Conservation (phyloP, 202 grass and related monocot genomes). For the Bolboschoenoplectus hybrid region DNA sequence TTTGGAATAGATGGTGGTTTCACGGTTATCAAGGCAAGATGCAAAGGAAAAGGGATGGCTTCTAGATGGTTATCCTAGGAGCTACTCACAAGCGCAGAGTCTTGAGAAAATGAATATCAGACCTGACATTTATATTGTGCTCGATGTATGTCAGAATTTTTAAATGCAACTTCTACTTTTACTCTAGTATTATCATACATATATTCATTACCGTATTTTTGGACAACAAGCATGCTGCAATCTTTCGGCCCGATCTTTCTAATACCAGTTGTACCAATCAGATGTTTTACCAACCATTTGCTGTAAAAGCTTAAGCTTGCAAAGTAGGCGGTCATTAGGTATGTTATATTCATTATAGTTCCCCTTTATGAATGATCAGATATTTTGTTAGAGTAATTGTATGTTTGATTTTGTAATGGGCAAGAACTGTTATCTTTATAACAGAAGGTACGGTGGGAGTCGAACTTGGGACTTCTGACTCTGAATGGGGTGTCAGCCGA, state of each 20-base stretch:
- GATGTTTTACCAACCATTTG: neutral
- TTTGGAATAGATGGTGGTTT: slow-evolving; percentile 75
- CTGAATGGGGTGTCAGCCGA: neutral
- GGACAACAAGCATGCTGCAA: neutral
- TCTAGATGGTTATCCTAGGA: slow-evolving; percentile 95
- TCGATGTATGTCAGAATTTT: slow-evolving; percentile 69
- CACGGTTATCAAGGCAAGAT: slow-evolving; percentile 66
- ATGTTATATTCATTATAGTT: neutral
- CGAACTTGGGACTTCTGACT: neutral
- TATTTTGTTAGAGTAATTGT: neutral
- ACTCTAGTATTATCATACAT: slow-evolving; percentile 16
- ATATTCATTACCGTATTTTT: neutral
- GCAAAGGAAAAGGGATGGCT: slow-evolving; percentile 87
- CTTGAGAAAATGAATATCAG: slow-evolving; percentile 84
- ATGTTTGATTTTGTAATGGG: neutral
- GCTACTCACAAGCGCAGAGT: slow-evolving; percentile 71
- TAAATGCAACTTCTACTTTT: slow-evolving; percentile 22
- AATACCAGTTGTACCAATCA: neutral
- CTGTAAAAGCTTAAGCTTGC: neutral
- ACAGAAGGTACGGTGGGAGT: neutral
- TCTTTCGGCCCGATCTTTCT: neutral
- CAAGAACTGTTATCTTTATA: neutral
- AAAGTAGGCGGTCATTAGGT: neutral
- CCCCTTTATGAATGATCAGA: neutral
- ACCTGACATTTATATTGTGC: slow-evolving; percentile 77